A percentile compares a stretch with the other conserved stretches of the same genome.
These are phyloP conservation scores for Phaffia rhodozyma DNA, from an alignment of 1,284 basidiomycete genomes.

Conservation along the genomic window DNA sequence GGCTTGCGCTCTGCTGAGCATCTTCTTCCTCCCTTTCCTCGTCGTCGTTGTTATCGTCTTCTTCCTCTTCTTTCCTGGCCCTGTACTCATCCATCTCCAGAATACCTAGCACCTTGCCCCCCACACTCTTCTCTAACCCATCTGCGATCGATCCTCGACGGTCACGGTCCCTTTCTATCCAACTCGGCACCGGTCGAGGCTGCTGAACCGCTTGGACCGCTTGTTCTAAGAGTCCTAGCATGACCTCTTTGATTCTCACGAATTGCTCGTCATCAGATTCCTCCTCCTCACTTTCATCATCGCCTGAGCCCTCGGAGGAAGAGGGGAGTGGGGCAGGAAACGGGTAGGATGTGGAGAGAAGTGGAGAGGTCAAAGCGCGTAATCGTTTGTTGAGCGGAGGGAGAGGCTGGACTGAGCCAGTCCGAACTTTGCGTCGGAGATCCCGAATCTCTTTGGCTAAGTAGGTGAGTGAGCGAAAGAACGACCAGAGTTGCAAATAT, in stretches of 20 bases:
- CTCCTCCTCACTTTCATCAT: background rate
- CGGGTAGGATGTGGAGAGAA: background rate
- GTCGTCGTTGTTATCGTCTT: background rate
- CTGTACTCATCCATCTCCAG: conserved; percentile 12
- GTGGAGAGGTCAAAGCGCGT: background rate
- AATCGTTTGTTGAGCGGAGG: background rate
- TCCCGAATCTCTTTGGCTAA: conserved; percentile 17
- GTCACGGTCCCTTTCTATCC: background rate
- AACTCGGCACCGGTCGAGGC: background rate
- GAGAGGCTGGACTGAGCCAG: conserved; percentile 4
- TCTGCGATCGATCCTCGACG: background rate
- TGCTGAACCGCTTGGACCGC: background rate
- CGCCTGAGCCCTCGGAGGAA: background rate
- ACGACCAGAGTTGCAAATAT: background rate
- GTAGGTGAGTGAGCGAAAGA: background rate
- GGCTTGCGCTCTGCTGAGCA: too few relatives aligned
- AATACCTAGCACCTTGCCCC: conserved; percentile 9
- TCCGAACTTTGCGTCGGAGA: conserved; percentile 14
- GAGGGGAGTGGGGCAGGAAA: background rate
- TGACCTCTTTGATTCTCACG: background rate
- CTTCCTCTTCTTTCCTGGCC: background rate
- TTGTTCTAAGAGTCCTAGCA: conserved; percentile 6
- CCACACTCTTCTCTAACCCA: background rate
- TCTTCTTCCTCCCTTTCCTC: background rate
- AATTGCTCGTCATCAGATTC: conserved; percentile 16